Evolutionary conservation across 2,329 filamentous ascomycete genomes (phyloP).

Genomic region (Botrytis squamosa): DNA sequence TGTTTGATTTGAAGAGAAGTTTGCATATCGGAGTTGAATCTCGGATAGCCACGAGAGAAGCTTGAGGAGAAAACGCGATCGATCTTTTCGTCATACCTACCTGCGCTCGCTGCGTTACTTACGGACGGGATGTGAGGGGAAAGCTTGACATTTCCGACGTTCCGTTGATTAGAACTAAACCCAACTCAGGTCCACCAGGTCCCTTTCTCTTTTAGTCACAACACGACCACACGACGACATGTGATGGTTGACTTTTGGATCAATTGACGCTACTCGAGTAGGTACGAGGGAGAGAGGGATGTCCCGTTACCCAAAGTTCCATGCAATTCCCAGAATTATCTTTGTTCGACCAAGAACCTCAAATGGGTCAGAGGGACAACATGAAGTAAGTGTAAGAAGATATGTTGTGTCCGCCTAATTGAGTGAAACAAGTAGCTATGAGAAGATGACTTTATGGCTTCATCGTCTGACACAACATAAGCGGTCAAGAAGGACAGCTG

Average conservation of each 20-base stretch:
- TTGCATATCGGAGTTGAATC: background rate
- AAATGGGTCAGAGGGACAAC: constrained; percentile 1
- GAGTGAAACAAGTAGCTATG: background rate
- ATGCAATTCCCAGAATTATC: background rate
- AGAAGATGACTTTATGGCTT: background rate
- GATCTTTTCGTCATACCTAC: constrained; percentile 10
- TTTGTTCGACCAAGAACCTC: background rate
- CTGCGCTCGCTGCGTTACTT: no score
- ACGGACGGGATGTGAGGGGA: background rate
- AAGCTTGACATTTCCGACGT: constrained; percentile 14
- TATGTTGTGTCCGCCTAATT: constrained; percentile 2
- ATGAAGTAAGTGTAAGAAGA: background rate
- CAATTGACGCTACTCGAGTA: background rate
- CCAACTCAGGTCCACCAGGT: constrained; percentile 7
- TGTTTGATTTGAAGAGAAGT: background rate
- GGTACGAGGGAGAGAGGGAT: background rate
- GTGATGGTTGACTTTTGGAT: background rate
- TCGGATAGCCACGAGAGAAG: constrained; percentile 9
- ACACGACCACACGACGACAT: background rate
- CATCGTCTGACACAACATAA: constrained; percentile 11
- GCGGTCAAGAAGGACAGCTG: constrained; percentile 9
- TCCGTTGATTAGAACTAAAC: background rate
- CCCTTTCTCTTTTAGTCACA: background rate
- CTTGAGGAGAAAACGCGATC: constrained; percentile 10
- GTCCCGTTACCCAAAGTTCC: background rate